phyloP scores from a whole-genome alignment of 805 yeast species.

The Ascoidea tarda region DNA sequence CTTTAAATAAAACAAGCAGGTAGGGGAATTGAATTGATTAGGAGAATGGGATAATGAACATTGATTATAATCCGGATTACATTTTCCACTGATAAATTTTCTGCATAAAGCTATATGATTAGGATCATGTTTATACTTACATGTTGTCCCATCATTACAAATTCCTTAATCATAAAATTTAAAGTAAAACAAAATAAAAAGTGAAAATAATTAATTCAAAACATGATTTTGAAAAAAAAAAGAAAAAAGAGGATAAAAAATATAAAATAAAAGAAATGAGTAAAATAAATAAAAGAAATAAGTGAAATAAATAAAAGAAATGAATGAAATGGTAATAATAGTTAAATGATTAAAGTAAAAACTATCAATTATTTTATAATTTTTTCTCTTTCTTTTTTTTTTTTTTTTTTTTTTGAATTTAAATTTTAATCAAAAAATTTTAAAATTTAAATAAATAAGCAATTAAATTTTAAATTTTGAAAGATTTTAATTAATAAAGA shows the following conservation, averaged over 20 bases:
- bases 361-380: too few species aligned
- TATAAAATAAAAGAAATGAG: background rate
- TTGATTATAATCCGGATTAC: conserved; percentile 22
- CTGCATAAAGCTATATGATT: conserved; percentile 42
- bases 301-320: background rate
- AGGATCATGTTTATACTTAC: conserved; percentile 40
- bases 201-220: too few species aligned
- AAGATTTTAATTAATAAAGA: conserved; percentile 11
- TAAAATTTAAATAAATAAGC: too few species aligned
- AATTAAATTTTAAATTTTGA: too few species aligned
- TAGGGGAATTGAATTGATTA: conserved; percentile 43
- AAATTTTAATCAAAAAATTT: too few species aligned
- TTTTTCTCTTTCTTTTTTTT: too few species aligned
- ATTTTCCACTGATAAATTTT: conserved; percentile 29
- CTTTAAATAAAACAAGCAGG: conserved; percentile 36
- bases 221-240: too few species aligned
- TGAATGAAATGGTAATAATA: conserved; percentile 7
- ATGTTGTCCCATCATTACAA: conserved; percentile 36
- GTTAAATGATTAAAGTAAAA: conserved; percentile 3
- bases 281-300: too few species aligned
- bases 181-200: too few species aligned
- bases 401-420: too few species aligned
- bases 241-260: background rate
- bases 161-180: conserved; percentile 20
- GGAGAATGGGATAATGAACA: conserved; percentile 47